Percentiles rank a stretch among this genome's conserved stretches.
Conservation (phyloP, 345 rosid genomes). For the Boechera divaricarpa region DNA sequence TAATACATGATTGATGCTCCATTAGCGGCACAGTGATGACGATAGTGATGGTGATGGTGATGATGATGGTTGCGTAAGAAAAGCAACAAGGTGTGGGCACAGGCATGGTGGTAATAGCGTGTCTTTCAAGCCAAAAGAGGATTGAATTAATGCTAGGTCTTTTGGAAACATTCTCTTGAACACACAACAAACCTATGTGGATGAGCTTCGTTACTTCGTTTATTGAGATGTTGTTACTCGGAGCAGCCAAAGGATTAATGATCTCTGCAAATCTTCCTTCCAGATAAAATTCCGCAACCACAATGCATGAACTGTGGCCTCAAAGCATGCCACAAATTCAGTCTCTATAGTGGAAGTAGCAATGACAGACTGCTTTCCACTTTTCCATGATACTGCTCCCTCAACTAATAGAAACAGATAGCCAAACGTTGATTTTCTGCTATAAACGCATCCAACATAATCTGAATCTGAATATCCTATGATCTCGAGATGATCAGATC, state of each 20-base stretch:
- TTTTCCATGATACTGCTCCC: no score
- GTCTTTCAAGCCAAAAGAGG: conserved; percentile 51
- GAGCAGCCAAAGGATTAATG: conserved; percentile 45
- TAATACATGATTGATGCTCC: not conserved
- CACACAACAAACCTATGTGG: conserved; percentile 58
- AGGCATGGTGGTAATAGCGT: conserved; percentile 42
- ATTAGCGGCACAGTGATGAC: not conserved
- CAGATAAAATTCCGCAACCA: no score
- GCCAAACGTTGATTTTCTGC: no score
- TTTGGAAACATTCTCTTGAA: conserved; percentile 49
- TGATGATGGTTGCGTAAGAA: conserved; percentile 11
- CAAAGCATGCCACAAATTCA: no score
- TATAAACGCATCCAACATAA: no score
- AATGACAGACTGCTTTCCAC: no score
- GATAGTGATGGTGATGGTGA: not conserved
- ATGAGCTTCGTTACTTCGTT: conserved; percentile 53
- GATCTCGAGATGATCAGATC: no score
- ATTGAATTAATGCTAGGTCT: conserved; percentile 54
- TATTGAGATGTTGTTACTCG: conserved; percentile 10
- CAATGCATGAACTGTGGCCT: no score
- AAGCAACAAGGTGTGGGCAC: conserved; percentile 48
- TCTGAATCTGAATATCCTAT: no score
- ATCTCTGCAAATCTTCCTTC: conserved; percentile 46
- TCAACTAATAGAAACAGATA: no score
- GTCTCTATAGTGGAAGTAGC: no score